Evolutionary conservation across 2,329 filamentous ascomycete species (phyloP), one percentile per base, ranked within the genome.

Genomic region (Diaporthe ilicicola): DNA sequence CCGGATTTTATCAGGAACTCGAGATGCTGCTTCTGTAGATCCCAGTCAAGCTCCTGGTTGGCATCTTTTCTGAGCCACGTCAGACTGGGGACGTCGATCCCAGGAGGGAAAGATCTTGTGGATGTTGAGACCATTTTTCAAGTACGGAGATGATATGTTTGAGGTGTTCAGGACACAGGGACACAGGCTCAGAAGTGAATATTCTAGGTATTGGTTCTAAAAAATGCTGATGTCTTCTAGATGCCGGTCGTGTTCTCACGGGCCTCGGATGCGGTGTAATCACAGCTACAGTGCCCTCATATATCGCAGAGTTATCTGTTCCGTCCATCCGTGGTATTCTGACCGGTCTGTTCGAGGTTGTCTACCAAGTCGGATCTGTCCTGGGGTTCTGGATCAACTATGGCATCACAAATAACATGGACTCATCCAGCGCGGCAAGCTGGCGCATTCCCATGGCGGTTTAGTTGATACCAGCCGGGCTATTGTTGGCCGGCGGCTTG

Each of bases 271-370:
- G 88, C 55, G 88, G 88, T n/a, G 78, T 87, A 50, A 83, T 89
- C 76, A 87, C 84, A 10, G 88, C 87, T 76, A 87, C 86, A 7
- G 87, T 91, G 3, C 90, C 89, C 3, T 85, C 89, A 42, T 92
- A 92, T 76, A 89, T 91, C 70, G 87, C 89, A 12, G 90, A 92
- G 76, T 86, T 88, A 67, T 88, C 89, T 0, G 84, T 88, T 74
- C 84, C 89, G 0, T 86, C 85, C 2, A 89, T 86, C 67, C 85
- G 90, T 75, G 89, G 89, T 74, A 81, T 88, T 32, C 84, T 89
- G 3, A 87, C 88, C 8, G 88, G 88, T 17, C 77, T 88, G 34
- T 87, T 83, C 74, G 82, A 84, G 72, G 80, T 89, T 10, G 84
- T 86, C 0, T 88, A 88, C 72, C 87, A 89, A 73, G 84, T 86